phyloP scores from a whole-genome alignment of 805 yeast species.

The Hanseniaspora vineae region DNA sequence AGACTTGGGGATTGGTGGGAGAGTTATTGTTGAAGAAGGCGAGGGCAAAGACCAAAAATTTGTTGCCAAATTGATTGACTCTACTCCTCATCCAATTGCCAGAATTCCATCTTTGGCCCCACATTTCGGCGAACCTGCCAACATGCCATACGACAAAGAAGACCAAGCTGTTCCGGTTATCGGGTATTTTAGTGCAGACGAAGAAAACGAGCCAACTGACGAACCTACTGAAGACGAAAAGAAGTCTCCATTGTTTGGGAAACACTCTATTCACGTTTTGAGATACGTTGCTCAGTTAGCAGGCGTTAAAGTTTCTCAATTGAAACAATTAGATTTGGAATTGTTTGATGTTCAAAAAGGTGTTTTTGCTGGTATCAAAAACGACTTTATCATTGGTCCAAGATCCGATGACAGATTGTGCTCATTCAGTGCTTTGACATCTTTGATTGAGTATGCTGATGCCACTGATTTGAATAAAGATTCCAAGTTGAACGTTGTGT shows the following conservation, averaged over 20 bases:
- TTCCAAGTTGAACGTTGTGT: slow-evolving; percentile 42
- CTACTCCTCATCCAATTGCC: slow-evolving; percentile 60
- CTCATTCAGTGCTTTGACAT: slow-evolving; percentile 56
- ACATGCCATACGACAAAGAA: slow-evolving; percentile 64
- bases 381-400: slow-evolving; percentile 70
- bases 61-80: slow-evolving; percentile 35
- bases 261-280: slow-evolving; percentile 54
- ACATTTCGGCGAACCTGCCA: slow-evolving; percentile 63
- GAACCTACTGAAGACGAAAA: slow-evolving; percentile 48
- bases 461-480: slow-evolving; percentile 27
- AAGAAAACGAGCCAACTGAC: slow-evolving; percentile 19
- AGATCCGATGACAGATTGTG: slow-evolving; percentile 79
- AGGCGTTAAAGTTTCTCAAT: slow-evolving; percentile 43
- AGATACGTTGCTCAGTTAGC: slow-evolving; percentile 57
- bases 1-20: slow-evolving; percentile 76
- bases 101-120: slow-evolving; percentile 78
- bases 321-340: slow-evolving; percentile 63
- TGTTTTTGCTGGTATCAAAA: slow-evolving; percentile 59
- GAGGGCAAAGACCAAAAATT: slow-evolving; percentile 24
- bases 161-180: slow-evolving; percentile 68
- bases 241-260: slow-evolving; percentile 50
- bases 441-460: slow-evolving; percentile 37
- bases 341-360: slow-evolving; percentile 75
- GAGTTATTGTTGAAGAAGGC: slow-evolving; percentile 39
- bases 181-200: slow-evolving; percentile 35